Percentiles rank a stretch among this genome's conserved stretches.
Conservation (phyloP, 768 basidiomycete species). For the Boletus huronensis region DNA sequence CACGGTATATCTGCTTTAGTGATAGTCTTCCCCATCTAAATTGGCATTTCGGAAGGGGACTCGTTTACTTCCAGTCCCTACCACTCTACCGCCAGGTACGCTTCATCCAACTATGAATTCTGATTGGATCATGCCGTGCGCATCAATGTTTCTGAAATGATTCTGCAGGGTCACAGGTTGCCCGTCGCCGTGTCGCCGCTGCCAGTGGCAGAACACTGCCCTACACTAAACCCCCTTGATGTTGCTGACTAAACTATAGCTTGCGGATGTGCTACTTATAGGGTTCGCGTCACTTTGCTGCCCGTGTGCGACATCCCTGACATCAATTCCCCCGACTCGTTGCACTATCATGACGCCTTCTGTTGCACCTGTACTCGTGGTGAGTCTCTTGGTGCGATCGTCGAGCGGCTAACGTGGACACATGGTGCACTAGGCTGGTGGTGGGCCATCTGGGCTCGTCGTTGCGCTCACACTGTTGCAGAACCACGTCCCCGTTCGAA, state of each 20-base stretch:
- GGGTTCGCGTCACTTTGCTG: not conserved
- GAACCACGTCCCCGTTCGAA: conserved; percentile 46
- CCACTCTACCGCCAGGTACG: no score
- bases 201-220: not conserved
- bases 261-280: not conserved
- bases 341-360: conserved; percentile 10
- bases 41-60: no score
- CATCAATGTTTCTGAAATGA: not conserved
- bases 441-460: conserved; percentile 31
- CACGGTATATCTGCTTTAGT: no score
- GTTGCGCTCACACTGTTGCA: conserved; percentile 34
- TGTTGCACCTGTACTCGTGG: conserved; percentile 20
- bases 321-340: no score
- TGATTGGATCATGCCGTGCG: not conserved
- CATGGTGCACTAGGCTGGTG: conserved; percentile 20
- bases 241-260: not conserved
- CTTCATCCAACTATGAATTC: not conserved
- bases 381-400: not conserved
- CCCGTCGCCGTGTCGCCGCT: not conserved
- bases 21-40: not conserved
- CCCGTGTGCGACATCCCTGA: not conserved
- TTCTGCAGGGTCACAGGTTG: not conserved
- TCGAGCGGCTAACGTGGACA: not conserved
- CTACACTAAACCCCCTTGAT: not conserved
- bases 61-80: no score